phyloP scores from a whole-genome alignment of 345 rosid genomes.

The Eucalyptus curtisii region DNA sequence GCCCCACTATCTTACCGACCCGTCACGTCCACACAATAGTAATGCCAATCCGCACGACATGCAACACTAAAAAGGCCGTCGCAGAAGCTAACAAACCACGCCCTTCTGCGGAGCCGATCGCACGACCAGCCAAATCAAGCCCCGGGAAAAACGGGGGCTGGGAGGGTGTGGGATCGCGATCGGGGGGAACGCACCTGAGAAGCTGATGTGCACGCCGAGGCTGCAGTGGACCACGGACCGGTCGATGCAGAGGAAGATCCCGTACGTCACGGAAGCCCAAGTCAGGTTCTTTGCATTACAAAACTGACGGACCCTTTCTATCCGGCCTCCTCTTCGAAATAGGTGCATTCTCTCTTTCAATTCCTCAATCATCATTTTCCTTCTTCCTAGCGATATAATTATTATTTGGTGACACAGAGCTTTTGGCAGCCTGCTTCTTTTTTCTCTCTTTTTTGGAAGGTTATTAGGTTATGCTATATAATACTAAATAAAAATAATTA shows the following conservation, averaged over 20 bases:
- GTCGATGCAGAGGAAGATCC: slow-evolving; percentile 95
- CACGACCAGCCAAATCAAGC: too few species aligned
- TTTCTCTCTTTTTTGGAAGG: not conserved
- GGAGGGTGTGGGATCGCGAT: too few species aligned
- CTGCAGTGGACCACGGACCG: slow-evolving; percentile 91
- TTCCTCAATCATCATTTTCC: not conserved
- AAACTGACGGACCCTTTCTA: not conserved
- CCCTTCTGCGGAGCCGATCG: not conserved
- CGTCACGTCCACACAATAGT: not conserved
- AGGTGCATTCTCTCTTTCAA: not conserved
- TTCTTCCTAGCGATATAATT: not conserved
- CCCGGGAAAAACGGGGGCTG: too few species aligned
- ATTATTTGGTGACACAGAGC: not conserved
- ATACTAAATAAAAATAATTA: not conserved
- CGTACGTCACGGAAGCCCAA: slow-evolving; percentile 97
- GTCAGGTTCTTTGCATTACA: slow-evolving; percentile 96
- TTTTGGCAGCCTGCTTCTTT: not conserved
- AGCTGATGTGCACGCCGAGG: slow-evolving; percentile 92
- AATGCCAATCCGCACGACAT: not conserved
- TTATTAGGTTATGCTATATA: not conserved
- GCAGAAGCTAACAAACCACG: not conserved
- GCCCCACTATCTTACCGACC: not conserved
- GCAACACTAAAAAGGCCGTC: not conserved
- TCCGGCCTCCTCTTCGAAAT: not conserved
- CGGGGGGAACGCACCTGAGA: slow-evolving; percentile 40